Base-by-base conservation (phyloP, 2,329 filamentous ascomycete species). In the Trichoderma atroviride region DNA sequence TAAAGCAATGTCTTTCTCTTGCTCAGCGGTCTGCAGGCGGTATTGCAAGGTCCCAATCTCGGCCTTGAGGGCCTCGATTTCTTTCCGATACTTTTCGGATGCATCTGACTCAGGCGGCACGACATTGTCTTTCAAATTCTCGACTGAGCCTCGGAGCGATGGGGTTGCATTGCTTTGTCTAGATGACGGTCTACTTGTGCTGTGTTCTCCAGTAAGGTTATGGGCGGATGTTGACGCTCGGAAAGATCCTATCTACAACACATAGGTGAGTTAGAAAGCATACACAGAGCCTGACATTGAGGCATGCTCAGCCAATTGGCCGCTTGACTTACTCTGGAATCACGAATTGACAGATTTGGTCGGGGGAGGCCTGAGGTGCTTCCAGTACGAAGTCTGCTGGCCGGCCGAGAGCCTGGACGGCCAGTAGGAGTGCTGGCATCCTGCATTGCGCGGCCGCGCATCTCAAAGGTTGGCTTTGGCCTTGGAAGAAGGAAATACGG, bases 41-140 rank as follows among this genome's bases (percentile, higher is more conserved):
- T 97, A 99, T 71, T 90, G 91, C 62, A 97, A 83, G 0, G 93
- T 92, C 71, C 94, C 96, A 53, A 98, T 84, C 79, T 97, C 93
- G 2, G 95, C 93, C 76, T 95, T 94, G 31, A 98, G 85, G 72
- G 94, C 91, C 76, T 98, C 94, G 70, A 86, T 87, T 43, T 83
- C 82, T 68, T 81, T 84, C 60, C 84, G 83, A 76, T 86, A 87
- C 57, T 82, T 84, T 75, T 89, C 87, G 75, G 88, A 87, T 68
- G 86, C 83, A 70, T 88, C 85, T n/a, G 84, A 83, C 70, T 88
- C 87, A 1, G 85, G 81, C 0, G 87, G 87, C 37, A 86, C 84
- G 73, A 86, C 81, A 75, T 89, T 89, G 75, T 87, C 88, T 75
- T 87, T 89, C 6, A 55, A 86, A 75, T 86, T 88, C 69, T 88